These are phyloP conservation scores for Flaveria ramosissima DNA, from an alignment of 129 eudicot species.

Conservation along the genomic window DNA sequence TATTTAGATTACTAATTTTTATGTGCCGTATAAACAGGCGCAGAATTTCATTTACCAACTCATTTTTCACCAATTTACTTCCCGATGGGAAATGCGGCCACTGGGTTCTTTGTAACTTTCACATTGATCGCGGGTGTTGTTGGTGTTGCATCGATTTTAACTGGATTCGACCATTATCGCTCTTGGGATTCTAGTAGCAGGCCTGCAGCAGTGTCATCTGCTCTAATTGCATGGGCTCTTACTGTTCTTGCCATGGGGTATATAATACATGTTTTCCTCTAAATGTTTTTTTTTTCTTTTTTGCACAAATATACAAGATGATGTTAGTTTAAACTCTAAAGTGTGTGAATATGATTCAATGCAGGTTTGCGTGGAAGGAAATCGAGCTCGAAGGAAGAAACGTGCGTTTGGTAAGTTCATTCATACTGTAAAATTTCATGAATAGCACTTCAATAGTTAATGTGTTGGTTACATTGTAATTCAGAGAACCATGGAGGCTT, in stretches of 20 bases:
- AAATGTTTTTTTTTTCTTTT: not conserved
- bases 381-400: slow-evolving; percentile 68
- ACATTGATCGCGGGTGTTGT: slow-evolving; percentile 82
- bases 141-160: slow-evolving; percentile 70
- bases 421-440: not conserved
- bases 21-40: slow-evolving; percentile 43
- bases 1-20: not conserved
- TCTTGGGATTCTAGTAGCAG: slow-evolving; percentile 59
- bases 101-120: slow-evolving; percentile 80
- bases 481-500: slow-evolving; percentile 96
- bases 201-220: slow-evolving; percentile 80
- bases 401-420: slow-evolving; percentile 61
- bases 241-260: slow-evolving; percentile 97
- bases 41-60: slow-evolving; percentile 65
- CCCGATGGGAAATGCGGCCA: slow-evolving; percentile 92
- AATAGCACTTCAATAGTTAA: not conserved
- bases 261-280: not conserved
- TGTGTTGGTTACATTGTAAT: not conserved
- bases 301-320: not conserved
- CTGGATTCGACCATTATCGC: slow-evolving; percentile 70
- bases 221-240: slow-evolving; percentile 79
- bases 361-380: slow-evolving; percentile 89
- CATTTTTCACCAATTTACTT: slow-evolving; percentile 91
- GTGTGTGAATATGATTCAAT: not conserved
- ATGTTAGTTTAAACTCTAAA: too few relatives aligned